Evolutionary conservation across 1,139 yeast genomes (phyloP).

Genomic region (Magnusiomyces ingens): DNA sequence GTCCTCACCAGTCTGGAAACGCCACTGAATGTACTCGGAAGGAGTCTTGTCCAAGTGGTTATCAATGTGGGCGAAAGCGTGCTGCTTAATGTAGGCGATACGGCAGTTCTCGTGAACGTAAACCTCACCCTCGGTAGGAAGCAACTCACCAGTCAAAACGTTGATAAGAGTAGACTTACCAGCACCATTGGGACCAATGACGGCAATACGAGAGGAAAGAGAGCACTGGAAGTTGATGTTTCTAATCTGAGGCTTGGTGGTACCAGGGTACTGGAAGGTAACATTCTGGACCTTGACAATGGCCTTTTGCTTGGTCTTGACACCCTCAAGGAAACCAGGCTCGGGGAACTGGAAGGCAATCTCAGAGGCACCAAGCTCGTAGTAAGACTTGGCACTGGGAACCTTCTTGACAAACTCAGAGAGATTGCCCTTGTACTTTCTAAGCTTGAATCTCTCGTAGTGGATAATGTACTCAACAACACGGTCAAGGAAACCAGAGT

Average conservation of each 20-base stretch:
- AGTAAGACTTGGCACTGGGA: constrained; percentile 97
- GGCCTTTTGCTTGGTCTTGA: constrained; percentile 99
- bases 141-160: constrained; percentile 97
- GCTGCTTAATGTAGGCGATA: constrained; percentile 99
- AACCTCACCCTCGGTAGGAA: constrained; percentile 97
- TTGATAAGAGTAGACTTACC: constrained; percentile 98
- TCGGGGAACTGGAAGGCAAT: constrained; percentile 96
- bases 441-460: constrained; percentile 99
- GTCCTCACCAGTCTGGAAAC: constrained; percentile 99
- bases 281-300: constrained; percentile 94
- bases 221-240: constrained; percentile 98
- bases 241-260: constrained; percentile 84
- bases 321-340: constrained; percentile 99
- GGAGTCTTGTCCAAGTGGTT: constrained; percentile 99
- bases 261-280: constrained; percentile 99
- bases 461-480: constrained; percentile 97
- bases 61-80: constrained; percentile 98
- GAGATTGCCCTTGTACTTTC: constrained; percentile 99
- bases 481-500: constrained; percentile 98
- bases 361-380: constrained; percentile 97
- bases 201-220: constrained; percentile 98
- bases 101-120: constrained; percentile 99
- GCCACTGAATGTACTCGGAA: constrained; percentile 99
- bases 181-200: constrained; percentile 99
- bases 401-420: constrained; percentile 97